Evolutionary conservation across 441 rosid species (phyloP).

Genomic region (Eutrema salsugineum): DNA sequence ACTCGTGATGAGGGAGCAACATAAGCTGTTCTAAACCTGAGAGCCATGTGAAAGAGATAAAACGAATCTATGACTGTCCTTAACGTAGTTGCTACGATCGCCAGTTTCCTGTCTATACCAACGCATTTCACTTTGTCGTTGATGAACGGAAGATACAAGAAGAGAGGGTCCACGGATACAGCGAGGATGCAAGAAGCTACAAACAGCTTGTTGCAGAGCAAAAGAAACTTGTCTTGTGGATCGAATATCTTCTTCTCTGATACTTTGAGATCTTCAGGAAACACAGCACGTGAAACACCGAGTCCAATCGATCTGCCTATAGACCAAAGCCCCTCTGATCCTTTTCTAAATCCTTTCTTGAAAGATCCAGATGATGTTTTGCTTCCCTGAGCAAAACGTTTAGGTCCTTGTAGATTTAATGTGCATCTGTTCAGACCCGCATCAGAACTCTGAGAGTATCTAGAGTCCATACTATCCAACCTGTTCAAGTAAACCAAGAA

Average conservation of each 20-base stretch:
- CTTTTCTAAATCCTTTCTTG: slow-evolving; percentile 71
- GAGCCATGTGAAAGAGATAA: slow-evolving; percentile 85
- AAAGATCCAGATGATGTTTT: slow-evolving; percentile 66
- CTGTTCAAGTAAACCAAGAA: neutral
- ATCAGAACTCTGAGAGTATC: slow-evolving; percentile 62
- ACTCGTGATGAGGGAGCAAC: slow-evolving; percentile 95
- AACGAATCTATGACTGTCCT: slow-evolving; percentile 73
- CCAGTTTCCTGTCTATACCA: slow-evolving; percentile 71
- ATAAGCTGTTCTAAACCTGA: slow-evolving; percentile 87
- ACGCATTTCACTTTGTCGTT: slow-evolving; percentile 49
- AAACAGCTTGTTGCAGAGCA: slow-evolving; percentile 70
- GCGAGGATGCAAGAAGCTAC: slow-evolving; percentile 77
- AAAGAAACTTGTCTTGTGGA: slow-evolving; percentile 89
- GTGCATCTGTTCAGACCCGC: slow-evolving; percentile 60
- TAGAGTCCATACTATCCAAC: slow-evolving; percentile 64
- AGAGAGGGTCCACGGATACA: slow-evolving; percentile 86
- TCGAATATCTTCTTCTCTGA: slow-evolving; percentile 89
- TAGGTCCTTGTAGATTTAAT: slow-evolving; percentile 57
- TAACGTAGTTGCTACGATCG: slow-evolving; percentile 60
- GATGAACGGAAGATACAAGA: slow-evolving; percentile 82
- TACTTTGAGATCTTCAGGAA: slow-evolving; percentile 88
- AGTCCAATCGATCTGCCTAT: slow-evolving; percentile 87
- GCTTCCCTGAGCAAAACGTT: slow-evolving; percentile 42
- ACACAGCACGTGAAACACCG: slow-evolving; percentile 85
- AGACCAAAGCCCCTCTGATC: slow-evolving; percentile 89